Evolutionary conservation across 2,329 filamentous ascomycete species (phyloP).

Genomic region (Cryphonectria radicalis): DNA sequence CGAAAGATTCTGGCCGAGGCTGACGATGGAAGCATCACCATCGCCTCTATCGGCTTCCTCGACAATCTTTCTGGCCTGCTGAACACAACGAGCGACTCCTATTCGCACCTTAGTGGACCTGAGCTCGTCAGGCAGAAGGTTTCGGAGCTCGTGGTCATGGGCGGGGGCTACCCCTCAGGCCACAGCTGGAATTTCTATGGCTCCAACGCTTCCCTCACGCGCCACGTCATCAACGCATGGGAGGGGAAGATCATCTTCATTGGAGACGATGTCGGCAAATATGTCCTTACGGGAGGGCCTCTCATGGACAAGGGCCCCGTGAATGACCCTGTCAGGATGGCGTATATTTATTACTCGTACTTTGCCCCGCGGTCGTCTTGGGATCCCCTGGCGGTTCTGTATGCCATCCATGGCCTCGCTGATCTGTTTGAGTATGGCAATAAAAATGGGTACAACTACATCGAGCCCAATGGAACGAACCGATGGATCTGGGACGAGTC

Average conservation of each 20-base stretch:
- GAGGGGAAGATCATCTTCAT: not conserved
- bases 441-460: not conserved
- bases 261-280: not conserved
- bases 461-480: not conserved
- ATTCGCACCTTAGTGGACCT: constrained; percentile 39
- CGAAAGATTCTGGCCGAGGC: not conserved
- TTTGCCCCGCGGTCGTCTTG: not conserved
- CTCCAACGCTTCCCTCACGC: not conserved
- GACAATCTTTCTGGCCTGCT: constrained; percentile 52
- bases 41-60: constrained; percentile 51
- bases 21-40: constrained; percentile 39
- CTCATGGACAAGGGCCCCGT: not conserved
- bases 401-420: not conserved
- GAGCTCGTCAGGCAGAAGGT: not conserved
- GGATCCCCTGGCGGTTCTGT: not conserved
- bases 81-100: constrained; percentile 46
- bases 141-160: not conserved
- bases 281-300: not conserved
- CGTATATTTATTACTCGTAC: not conserved
- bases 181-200: not conserved
- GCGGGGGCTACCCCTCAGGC: not conserved
- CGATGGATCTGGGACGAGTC: not conserved
- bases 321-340: not conserved
- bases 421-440: not conserved
- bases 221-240: not conserved